Evolutionary conservation across 257 asterid genomes (phyloP).

Genomic region (Fraxinus americana): DNA sequence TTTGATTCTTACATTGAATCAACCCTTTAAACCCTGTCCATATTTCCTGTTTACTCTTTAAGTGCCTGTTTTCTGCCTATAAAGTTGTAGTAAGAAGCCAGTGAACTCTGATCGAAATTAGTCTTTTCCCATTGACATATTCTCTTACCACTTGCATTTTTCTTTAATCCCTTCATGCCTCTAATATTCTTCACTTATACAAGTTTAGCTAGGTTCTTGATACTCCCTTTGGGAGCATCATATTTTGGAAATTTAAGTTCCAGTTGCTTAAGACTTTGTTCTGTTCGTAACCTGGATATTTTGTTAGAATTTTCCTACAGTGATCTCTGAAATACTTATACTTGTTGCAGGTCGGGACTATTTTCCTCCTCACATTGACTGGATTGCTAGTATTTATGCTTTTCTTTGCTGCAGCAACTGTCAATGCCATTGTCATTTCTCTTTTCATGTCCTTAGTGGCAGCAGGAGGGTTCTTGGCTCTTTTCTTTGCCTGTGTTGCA

Average conservation of each 20-base stretch:
- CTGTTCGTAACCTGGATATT: neutral
- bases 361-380: conserved; percentile 57
- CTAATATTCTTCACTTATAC: neutral
- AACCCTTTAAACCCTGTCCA: neutral
- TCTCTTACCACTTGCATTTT: neutral
- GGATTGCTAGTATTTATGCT: conserved; percentile 69
- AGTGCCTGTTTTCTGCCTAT: neutral
- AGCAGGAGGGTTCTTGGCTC: conserved; percentile 88
- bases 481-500: conserved; percentile 69
- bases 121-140: neutral
- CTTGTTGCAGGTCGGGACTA: conserved; percentile 68
- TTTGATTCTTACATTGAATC: no score
- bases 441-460: conserved; percentile 78
- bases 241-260: neutral
- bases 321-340: neutral
- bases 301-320: neutral
- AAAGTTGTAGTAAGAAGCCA: neutral
- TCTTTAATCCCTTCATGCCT: neutral
- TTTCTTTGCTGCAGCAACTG: conserved; percentile 71
- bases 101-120: neutral
- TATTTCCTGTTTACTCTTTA: neutral
- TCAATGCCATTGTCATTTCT: conserved; percentile 72
- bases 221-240: neutral
- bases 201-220: neutral
- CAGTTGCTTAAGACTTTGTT: neutral